These are phyloP conservation scores for Thalassiosira profunda DNA, from an alignment of 108 stramenopile species.

Conservation along the genomic window DNA sequence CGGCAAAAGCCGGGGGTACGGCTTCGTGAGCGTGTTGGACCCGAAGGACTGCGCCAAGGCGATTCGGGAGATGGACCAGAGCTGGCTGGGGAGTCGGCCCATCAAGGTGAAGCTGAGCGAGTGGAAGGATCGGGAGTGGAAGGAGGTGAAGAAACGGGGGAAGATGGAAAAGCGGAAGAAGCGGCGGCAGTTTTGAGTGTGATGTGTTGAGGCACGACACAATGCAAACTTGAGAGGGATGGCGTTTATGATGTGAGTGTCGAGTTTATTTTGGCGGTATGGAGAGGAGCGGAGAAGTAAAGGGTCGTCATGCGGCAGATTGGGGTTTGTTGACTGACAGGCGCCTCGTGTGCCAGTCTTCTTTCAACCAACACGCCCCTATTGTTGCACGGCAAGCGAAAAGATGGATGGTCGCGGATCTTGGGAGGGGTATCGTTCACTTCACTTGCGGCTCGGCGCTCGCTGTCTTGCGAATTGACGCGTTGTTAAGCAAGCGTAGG, in stretches of 20 bases:
- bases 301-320: too few relatives aligned
- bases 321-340: too few relatives aligned
- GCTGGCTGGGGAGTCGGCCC: conserved; percentile 93
- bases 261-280: neutral
- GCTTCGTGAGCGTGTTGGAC: conserved; percentile 95
- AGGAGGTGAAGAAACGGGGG: conserved; percentile 84
- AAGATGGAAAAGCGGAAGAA: conserved; percentile 51
- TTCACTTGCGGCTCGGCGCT: too few relatives aligned
- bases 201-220: neutral
- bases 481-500: too few relatives aligned
- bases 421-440: too few relatives aligned
- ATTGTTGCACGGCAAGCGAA: too few relatives aligned
- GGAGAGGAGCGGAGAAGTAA: neutral
- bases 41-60: conserved; percentile 95
- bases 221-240: neutral
- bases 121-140: conserved; percentile 94
- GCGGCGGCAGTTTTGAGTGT: conserved; percentile 24
- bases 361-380: too few relatives aligned
- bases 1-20: conserved; percentile 91
- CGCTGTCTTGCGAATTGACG: too few relatives aligned
- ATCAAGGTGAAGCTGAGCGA: conserved; percentile 94
- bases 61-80: conserved; percentile 96
- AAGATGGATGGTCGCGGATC: too few relatives aligned
- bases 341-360: too few relatives aligned
- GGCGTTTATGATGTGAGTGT: neutral